Base-by-base conservation (phyloP, 768 basidiomycete species). In the Suillus subluteus region DNA sequence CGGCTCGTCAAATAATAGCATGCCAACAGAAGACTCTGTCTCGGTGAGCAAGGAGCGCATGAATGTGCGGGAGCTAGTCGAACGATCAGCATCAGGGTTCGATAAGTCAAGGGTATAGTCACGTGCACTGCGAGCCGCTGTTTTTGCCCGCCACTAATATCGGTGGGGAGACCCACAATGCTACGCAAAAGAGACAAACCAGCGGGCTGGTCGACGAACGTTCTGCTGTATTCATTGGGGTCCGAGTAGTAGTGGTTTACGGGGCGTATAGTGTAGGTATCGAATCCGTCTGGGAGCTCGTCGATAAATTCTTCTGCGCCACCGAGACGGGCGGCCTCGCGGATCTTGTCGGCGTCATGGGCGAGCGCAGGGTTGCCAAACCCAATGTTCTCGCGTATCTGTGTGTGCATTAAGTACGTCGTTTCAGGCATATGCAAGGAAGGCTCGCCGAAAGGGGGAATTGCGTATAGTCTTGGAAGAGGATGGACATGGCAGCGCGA, bases 381-480 rank as follows among this genome's bases (percentile, higher is more conserved):
- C 0, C 83, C 88, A 63, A 94, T 93, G 73, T 94, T 94, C 65
- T 93, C 91, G 69, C 80, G 84, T 56, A 94, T 87, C 92, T 94
- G 70, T 2, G 55, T 1, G 16, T 35, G 26, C 5, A 0, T 23
- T 12, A 23, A 48, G 11, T 55, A 55, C 3, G 40, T 15, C 38
- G 63, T 9, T 56, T 59, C 41, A n/a, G 12, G 52, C 18, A 13
- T 21, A 23, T 2, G 43, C 6, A 62, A 37, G 30, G 30, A 35
- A 37, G n/a, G 73, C 89, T 44, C 18, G 11, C 44, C 0, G 44
- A 21, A 3, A 44, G 18, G 18, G 18, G 4, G 8, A 44, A 44
- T 4, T 44, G 21, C 0, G 44, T 44, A 7, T 21, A 44, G 4
- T 21, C 21, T 9, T 44, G 21, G 21, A 44, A 44, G 8, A 44